Evolutionary conservation across 2,329 filamentous ascomycete genomes (phyloP), one percentile per base, ranked within the genome.

Genomic region (Verticillium zaregamsianum): DNA sequence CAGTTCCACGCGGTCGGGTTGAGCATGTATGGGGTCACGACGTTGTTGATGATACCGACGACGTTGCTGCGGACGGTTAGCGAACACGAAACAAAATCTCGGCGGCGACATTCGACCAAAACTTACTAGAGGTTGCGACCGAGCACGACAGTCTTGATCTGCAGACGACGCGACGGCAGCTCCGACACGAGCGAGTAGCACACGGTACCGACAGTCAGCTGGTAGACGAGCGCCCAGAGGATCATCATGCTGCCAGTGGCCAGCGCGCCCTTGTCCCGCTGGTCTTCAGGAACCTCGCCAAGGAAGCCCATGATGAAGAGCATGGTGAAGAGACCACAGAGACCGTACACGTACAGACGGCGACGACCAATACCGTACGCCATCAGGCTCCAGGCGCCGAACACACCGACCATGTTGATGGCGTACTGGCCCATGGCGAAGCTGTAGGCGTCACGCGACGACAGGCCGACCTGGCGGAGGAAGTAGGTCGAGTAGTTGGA

Each of bases 71-170:
- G 66, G 45, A 3, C 6, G 45, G 45, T 52, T 52, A 52, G 45
- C 45, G 20, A 28, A 52, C 9, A 25, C 2, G 20, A 49, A 8
- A 20, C 17, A 45, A 9, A 23, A 14, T 4, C 58, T 62, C 15
- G 20, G 49, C 28, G 9, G 6, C 7, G 23, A 31, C 20, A 33
- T 31, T 55, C 8, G 15, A 20, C 40, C 12, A 28, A 23, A 28
- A 77, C 82, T 74, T 73, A 85, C 82, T 90, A 91, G 55, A 92
- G 78, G 68, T 92, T 91, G 61, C 93, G 89, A 1, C 90, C 92
- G 2, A 97, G 83, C 1, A 95, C 93, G 25, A 96, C 90, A 0
- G 93, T 96, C 80, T 97, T 97, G 79, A 96, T 93, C 71, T 93
- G 90, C 37, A 97, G 82, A 2, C 93, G 85, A 15, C 91, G 86